Evolutionary conservation across 345 rosid genomes (phyloP), one percentile per base, ranked within the genome.

Genomic region (Schrenkiella parvula): DNA sequence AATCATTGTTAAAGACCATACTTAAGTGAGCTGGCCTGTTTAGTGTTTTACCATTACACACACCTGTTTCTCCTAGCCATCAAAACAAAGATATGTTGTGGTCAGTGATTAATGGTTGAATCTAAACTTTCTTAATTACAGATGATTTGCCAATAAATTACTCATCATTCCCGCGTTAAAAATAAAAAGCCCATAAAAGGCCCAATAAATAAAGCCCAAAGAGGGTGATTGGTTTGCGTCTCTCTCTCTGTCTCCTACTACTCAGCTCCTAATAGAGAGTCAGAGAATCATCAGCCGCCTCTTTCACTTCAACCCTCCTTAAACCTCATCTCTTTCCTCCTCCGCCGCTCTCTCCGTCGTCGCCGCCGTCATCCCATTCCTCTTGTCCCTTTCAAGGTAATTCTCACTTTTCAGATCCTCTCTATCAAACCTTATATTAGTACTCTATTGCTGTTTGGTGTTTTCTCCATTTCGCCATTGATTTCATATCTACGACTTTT

Each of bases 221-320:
- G 3, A 1, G 12, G 22, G 4, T 21, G 59, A 11, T 57, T 62
- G 63, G 76, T 73, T 11, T 17, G 38, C n/a, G 3, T 73, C 8
- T 39, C 3, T 59, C 37, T 58, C 58, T 59, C 48, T 29, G 41
- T 35, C 41, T 46, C 29, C 51, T 34, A 43, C 7, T 60, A 9
- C 57, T 52, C 56, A 46, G 71, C 66, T 64, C 21, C 59, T 46
- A 23, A 38, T 31, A 54, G 68, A 18, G 61, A 62, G 71, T 43
- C 75, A 64, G 80, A 61, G 41, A 38, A 77, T 71, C 76, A 64
- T 41, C 80, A 76, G 80, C 80, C 80, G 80, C 80, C 76, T 64
- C 76, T 70, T 37, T 70, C 71, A 55, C 66, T 70, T 77, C 80
- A 70, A 71, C 80, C 80, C 80, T 77, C 34, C 76, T 77, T 76